Conservation (phyloP, 805 yeast species). For the Wickerhamiella alocasiicola region DNA sequence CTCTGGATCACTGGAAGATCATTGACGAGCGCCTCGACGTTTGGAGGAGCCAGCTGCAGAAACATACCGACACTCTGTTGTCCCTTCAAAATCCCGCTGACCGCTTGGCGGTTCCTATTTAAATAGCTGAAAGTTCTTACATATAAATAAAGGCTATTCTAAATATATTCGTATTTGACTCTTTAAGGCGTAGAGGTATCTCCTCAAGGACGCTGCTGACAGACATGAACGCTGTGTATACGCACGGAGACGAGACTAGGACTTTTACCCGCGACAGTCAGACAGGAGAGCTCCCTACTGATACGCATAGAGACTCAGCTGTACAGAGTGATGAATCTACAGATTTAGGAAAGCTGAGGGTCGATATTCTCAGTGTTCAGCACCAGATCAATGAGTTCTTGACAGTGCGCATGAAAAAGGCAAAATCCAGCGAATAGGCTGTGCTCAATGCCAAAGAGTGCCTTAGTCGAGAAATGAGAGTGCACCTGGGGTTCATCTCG, state of each 20-base stretch:
- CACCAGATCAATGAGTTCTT: constrained; percentile 19
- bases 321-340: constrained; percentile 13
- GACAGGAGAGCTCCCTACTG: constrained; percentile 6
- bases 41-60: constrained; percentile 28
- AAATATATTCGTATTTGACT: no score
- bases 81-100: constrained; percentile 1
- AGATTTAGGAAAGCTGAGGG: constrained; percentile 17
- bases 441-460: no score
- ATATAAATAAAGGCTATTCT: no score
- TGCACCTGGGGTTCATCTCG: no score
- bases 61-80: constrained; percentile 9
- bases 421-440: not conserved
- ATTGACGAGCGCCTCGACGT: constrained; percentile 25
- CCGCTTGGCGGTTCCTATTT: constrained; percentile 6
- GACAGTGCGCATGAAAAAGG: constrained; percentile 16
- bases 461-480: no score
- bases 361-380: constrained; percentile 19
- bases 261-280: constrained; percentile 13
- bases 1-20: constrained; percentile 29
- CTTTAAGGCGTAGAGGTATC: no score
- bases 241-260: constrained; percentile 10
- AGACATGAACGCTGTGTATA: constrained; percentile 10
- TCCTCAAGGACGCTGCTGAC: not conserved
- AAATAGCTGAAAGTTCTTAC: no score
- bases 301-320: constrained; percentile 17